A percentile compares a stretch with the other conserved stretches of the same genome.
Conservation (phyloP, 768 basidiomycete species). For the Mycena haematopus region DNA sequence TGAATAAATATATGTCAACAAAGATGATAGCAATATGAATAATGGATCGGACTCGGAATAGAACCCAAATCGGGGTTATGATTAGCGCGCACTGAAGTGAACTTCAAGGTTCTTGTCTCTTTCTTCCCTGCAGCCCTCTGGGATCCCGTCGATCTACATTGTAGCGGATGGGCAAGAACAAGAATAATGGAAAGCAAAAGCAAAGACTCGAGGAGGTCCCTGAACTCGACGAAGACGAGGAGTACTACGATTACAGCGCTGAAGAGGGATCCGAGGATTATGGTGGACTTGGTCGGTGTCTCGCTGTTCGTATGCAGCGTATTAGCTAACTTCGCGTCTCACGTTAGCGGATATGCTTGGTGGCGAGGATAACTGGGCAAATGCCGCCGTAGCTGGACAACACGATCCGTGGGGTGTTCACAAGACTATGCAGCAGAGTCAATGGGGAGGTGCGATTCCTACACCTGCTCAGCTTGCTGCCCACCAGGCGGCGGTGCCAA, state of each 20-base stretch:
- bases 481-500: constrained; percentile 14
- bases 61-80: no score
- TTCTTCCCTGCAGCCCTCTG: constrained; percentile 1
- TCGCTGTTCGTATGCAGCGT: neutral
- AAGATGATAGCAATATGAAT: no score
- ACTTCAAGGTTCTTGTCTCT: neutral
- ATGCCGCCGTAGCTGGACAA: constrained; percentile 13
- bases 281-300: constrained; percentile 18
- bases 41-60: no score
- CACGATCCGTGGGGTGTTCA: constrained; percentile 19
- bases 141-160: constrained; percentile 22
- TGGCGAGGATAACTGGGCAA: constrained; percentile 15
- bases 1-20: no score
- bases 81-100: neutral
- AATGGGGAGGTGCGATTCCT: constrained; percentile 18
- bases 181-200: constrained; percentile 29
- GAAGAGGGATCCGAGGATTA: constrained; percentile 22
- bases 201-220: constrained; percentile 25
- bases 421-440: constrained; percentile 11
- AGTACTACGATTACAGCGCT: constrained; percentile 26
- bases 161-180: constrained; percentile 24
- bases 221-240: constrained; percentile 25
- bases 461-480: constrained; percentile 26
- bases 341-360: constrained; percentile 22
- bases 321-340: constrained; percentile 8